Conservation (phyloP, 106 monocot species). For the Dendrobium officinale region DNA sequence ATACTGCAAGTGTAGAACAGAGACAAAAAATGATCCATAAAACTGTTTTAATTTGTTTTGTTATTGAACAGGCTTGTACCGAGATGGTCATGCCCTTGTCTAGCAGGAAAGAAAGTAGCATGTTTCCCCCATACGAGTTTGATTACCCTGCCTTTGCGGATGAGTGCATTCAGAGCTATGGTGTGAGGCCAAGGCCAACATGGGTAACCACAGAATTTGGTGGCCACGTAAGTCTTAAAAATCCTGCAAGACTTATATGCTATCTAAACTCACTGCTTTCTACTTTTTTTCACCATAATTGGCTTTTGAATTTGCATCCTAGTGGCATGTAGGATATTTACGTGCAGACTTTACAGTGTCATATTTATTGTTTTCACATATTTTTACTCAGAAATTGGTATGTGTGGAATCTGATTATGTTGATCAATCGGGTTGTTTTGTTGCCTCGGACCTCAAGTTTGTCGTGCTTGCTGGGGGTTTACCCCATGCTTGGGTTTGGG, state of each 20-base stretch:
- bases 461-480: too few relatives aligned
- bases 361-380: neutral
- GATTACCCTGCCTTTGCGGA: conserved; percentile 41
- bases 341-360: neutral
- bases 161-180: conserved; percentile 41
- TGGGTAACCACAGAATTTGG: conserved; percentile 94
- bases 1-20: neutral
- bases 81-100: conserved; percentile 91
- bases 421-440: too few relatives aligned
- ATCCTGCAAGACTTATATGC: neutral
- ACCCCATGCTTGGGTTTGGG: too few relatives aligned
- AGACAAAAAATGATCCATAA: neutral
- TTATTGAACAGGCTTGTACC: conserved; percentile 54
- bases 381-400: neutral
- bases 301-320: neutral
- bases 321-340: neutral
- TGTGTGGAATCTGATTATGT: too few relatives aligned
- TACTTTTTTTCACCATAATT: neutral
- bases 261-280: neutral
- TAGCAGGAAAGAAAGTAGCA: conserved; percentile 53
- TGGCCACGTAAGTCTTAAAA: conserved; percentile 67
- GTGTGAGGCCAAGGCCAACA: conserved; percentile 61
- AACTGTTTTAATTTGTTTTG: neutral
- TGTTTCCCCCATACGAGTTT: conserved; percentile 70
- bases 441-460: too few relatives aligned